Conservation (phyloP, 2,329 filamentous ascomycete species). For the Cladophialophora exuberans region DNA sequence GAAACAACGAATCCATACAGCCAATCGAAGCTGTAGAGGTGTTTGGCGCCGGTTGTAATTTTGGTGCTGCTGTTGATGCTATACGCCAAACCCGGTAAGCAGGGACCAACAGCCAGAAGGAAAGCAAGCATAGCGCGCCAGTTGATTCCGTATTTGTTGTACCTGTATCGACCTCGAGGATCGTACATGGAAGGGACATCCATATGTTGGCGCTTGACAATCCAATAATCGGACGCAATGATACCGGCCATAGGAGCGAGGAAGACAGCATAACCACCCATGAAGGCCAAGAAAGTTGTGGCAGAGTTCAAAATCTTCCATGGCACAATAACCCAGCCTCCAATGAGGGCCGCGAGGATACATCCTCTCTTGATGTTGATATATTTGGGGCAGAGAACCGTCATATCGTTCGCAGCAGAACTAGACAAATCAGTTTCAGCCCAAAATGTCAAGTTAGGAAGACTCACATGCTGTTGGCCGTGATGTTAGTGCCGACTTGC, state of each 20-base stretch:
- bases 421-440: neutral
- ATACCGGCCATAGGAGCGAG: conserved; percentile 35
- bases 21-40: conserved; percentile 69
- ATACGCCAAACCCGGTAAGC: conserved; percentile 60
- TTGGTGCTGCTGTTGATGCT: conserved; percentile 47
- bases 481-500: conserved; percentile 58
- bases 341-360: conserved; percentile 43
- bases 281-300: conserved; percentile 44
- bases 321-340: conserved; percentile 48
- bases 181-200: conserved; percentile 32
- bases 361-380: conserved; percentile 56
- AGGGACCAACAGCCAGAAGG: conserved; percentile 22
- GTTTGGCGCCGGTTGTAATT: conserved; percentile 49
- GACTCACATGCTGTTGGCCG: conserved; percentile 51
- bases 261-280: conserved; percentile 40
- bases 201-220: conserved; percentile 29
- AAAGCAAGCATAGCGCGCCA: conserved; percentile 41
- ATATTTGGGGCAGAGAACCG: conserved; percentile 55
- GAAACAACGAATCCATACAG: conserved; percentile 63
- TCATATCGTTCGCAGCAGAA: conserved; percentile 50
- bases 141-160: conserved; percentile 61
- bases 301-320: conserved; percentile 52
- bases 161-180: conserved; percentile 28
- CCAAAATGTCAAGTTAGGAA: neutral
- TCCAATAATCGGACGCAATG: conserved; percentile 34